A percentile compares a stretch with the other conserved stretches of the same genome.
phyloP scores from a whole-genome alignment of 108 stramenopile species.

The Cyclotella choctawhatcheeana region DNA sequence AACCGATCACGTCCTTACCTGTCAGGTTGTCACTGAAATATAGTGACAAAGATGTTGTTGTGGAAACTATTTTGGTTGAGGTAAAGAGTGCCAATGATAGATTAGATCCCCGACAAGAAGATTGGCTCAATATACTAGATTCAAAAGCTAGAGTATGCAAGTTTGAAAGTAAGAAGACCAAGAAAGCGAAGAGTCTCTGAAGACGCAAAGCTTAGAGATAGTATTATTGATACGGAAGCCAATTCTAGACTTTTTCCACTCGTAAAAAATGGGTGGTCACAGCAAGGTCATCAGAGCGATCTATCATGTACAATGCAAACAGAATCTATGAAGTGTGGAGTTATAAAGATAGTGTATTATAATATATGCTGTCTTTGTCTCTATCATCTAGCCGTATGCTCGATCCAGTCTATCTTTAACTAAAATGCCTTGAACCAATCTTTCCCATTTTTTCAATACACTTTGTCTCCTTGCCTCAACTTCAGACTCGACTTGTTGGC shows the following conservation, averaged over 20 bases:
- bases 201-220: constrained; percentile 9
- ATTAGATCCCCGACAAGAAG: constrained; percentile 80
- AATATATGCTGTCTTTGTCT: neutral
- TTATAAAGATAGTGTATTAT: neutral
- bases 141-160: constrained; percentile 83
- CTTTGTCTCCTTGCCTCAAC: constrained; percentile 47
- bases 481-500: constrained; percentile 62
- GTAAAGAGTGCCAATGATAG: constrained; percentile 87
- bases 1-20: constrained; percentile 33
- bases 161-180: constrained; percentile 51
- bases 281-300: too few relatives aligned
- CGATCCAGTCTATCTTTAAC: constrained; percentile 78
- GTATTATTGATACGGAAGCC: too few relatives aligned
- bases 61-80: constrained; percentile 82
- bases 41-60: constrained; percentile 45
- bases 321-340: too few relatives aligned
- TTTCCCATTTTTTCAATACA: constrained; percentile 74
- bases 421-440: constrained; percentile 69
- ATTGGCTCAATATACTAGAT: constrained; percentile 86
- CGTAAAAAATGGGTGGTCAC: too few relatives aligned
- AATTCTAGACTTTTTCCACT: too few relatives aligned
- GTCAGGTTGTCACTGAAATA: constrained; percentile 50
- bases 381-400: constrained; percentile 60
- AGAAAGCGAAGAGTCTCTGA: too few relatives aligned
- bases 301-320: too few relatives aligned